A percentile compares a stretch with the other conserved stretches of the same genome.
phyloP scores from a whole-genome alignment of 257 asterid species.

The Cruciata laevipes region DNA sequence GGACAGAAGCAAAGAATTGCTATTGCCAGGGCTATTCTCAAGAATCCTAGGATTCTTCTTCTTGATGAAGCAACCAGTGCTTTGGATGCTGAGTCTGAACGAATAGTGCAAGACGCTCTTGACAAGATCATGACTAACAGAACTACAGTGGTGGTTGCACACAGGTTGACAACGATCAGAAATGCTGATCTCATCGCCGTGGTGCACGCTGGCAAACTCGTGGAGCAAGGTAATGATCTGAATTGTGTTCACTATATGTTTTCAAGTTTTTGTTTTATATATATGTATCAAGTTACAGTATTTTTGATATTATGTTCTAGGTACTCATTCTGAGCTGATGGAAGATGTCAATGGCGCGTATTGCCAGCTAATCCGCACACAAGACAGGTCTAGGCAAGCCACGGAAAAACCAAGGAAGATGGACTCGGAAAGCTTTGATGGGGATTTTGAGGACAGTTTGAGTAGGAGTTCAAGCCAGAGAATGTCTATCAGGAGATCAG shows the following conservation, averaged over 20 bases:
- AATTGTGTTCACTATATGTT: not conserved
- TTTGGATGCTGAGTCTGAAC: slow-evolving; percentile 70
- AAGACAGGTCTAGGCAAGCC: slow-evolving; percentile 41
- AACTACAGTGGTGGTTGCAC: slow-evolving; percentile 81
- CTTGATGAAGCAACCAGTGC: slow-evolving; percentile 95
- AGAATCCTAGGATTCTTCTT: slow-evolving; percentile 69
- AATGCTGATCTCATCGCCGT: slow-evolving; percentile 82
- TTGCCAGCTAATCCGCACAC: slow-evolving; percentile 58
- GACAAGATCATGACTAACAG: slow-evolving; percentile 62
- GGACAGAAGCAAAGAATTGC: slow-evolving; percentile 87
- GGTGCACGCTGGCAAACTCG: slow-evolving; percentile 56
- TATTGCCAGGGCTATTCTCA: slow-evolving; percentile 74
- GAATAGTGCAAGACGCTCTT: slow-evolving; percentile 68
- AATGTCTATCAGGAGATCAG: slow-evolving; percentile 36
- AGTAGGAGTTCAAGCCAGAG: slow-evolving; percentile 49
- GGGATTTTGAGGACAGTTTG: slow-evolving; percentile 29
- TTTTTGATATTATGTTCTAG: slow-evolving; percentile 23
- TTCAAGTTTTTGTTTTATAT: not conserved
- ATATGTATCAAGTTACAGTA: too few species aligned
- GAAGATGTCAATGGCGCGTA: slow-evolving; percentile 63
- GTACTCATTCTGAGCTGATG: slow-evolving; percentile 64
- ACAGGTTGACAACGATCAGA: slow-evolving; percentile 65
- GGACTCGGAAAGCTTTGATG: slow-evolving; percentile 18
- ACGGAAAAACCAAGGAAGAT: slow-evolving; percentile 12
- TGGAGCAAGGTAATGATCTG: slow-evolving; percentile 51